These are phyloP conservation scores for Quercus tomentella DNA, from an alignment of 331 rosid species.

Conservation along the genomic window DNA sequence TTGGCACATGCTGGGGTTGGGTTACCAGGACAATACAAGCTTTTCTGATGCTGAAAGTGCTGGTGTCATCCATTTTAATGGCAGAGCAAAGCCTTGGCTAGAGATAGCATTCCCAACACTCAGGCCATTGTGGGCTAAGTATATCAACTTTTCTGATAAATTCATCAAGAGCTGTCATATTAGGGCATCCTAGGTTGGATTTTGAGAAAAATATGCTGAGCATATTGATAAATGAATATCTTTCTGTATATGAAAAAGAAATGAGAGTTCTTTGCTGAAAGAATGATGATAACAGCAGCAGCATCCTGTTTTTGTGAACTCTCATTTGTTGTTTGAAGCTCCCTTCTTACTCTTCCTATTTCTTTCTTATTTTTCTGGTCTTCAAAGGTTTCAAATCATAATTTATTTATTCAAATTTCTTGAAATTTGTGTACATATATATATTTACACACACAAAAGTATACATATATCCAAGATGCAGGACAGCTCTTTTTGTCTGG, in stretches of 20 bases:
- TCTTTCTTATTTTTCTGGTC: background rate
- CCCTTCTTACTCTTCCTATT: constrained; percentile 23
- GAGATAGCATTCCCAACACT: constrained; percentile 89
- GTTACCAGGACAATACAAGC: constrained; percentile 91
- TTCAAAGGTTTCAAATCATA: constrained; percentile 18
- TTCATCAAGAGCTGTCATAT: constrained; percentile 89
- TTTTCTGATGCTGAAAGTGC: constrained; percentile 62
- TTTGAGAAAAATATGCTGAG: constrained; percentile 18
- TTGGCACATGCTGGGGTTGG: constrained; percentile 98
- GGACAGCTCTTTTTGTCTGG: background rate
- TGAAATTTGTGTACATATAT: background rate
- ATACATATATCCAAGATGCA: background rate
- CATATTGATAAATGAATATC: constrained; percentile 33
- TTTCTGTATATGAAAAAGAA: constrained; percentile 23
- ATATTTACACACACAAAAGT: too few relatives aligned
- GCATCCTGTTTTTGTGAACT: constrained; percentile 31
- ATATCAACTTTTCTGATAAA: constrained; percentile 81
- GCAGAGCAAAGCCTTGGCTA: constrained; percentile 99
- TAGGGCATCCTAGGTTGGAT: constrained; percentile 54
- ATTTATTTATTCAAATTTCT: background rate
- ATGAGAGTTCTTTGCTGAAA: constrained; percentile 36
- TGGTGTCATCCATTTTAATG: constrained; percentile 95
- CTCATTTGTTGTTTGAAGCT: constrained; percentile 27
- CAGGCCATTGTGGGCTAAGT: constrained; percentile 72
- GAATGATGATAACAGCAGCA: constrained; percentile 30